These are phyloP conservation scores for Davidsoniella australis DNA, from an alignment of 2,329 filamentous ascomycete species.

Conservation along the genomic window DNA sequence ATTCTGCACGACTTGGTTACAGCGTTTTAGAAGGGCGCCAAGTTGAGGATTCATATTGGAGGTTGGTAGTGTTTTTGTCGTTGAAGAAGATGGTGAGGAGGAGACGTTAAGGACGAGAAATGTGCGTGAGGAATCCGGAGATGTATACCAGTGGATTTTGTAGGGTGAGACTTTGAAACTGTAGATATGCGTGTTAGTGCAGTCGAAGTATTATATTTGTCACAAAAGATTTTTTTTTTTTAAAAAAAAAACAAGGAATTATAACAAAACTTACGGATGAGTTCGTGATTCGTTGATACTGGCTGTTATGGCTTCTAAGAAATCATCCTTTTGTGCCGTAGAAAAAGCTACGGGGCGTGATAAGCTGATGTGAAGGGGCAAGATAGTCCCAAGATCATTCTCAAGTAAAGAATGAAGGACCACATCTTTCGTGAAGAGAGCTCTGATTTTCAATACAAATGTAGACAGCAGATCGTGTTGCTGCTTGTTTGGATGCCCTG, in stretches of 20 bases:
- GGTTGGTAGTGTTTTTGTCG: not conserved
- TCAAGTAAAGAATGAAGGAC: constrained; percentile 51
- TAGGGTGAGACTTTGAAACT: constrained; percentile 24
- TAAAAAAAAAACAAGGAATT: not conserved
- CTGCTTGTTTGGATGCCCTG: constrained; percentile 36
- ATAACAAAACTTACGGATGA: not conserved
- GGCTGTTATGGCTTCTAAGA: constrained; percentile 38
- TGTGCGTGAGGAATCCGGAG: constrained; percentile 48
- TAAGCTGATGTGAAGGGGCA: constrained; percentile 80
- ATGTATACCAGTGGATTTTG: constrained; percentile 32
- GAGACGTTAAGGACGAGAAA: constrained; percentile 65
- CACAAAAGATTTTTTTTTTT: too few species aligned
- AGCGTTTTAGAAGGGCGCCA: constrained; percentile 43
- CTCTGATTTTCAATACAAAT: constrained; percentile 24
- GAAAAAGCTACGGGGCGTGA: constrained; percentile 63
- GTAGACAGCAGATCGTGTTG: constrained; percentile 31
- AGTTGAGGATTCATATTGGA: constrained; percentile 31
- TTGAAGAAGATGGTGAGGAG: constrained; percentile 16
- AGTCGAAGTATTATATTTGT: constrained; percentile 20
- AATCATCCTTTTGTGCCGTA: constrained; percentile 54
- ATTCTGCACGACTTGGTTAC: constrained; percentile 22
- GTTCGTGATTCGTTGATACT: constrained; percentile 19
- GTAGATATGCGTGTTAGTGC: constrained; percentile 11
- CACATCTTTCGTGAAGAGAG: constrained; percentile 18
- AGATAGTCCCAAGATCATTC: constrained; percentile 58